These are phyloP conservation scores for Teunomyces lycoperdinae DNA, from an alignment of 805 yeast genomes.

Conservation along the genomic window DNA sequence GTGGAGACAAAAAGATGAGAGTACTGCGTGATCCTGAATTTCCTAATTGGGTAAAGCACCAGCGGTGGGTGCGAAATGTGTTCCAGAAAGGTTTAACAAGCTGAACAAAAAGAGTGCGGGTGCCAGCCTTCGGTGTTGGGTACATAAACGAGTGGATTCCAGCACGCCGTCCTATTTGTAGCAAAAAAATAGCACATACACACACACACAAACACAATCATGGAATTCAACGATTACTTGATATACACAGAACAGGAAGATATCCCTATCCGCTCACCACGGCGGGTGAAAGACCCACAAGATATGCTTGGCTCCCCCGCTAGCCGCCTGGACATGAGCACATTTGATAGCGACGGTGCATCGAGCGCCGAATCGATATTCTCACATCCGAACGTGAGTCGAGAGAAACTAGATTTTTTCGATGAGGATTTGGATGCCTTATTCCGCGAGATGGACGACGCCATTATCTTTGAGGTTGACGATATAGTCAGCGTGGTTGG, in stretches of 20 bases:
- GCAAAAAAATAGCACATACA: background rate
- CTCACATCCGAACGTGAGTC: slow-evolving; percentile 8
- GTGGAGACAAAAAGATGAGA: background rate
- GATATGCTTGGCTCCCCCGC: background rate
- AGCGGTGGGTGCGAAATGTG: background rate
- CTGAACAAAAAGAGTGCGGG: background rate
- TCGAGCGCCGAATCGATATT: slow-evolving; percentile 13
- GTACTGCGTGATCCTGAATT: background rate
- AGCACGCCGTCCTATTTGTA: background rate
- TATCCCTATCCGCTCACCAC: background rate
- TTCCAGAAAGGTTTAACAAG: background rate
- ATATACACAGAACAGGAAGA: background rate
- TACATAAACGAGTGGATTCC: background rate
- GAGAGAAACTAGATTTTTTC: slow-evolving; percentile 4
- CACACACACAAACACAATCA: background rate
- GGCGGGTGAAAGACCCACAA: background rate
- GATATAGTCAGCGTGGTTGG: slow-evolving; percentile 22
- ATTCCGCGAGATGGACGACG: slow-evolving; percentile 18
- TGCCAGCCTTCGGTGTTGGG: background rate
- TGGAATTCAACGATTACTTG: slow-evolving; percentile 6
- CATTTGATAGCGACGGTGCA: slow-evolving; percentile 17
- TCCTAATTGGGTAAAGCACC: slow-evolving; percentile 3
- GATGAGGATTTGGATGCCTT: slow-evolving; percentile 15
- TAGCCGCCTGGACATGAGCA: slow-evolving; percentile 19
- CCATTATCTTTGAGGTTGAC: slow-evolving; percentile 20